Base-by-base conservation (phyloP, 371 early-diverging fungal genomes). In the Lichtheimia ramosa region DNA sequence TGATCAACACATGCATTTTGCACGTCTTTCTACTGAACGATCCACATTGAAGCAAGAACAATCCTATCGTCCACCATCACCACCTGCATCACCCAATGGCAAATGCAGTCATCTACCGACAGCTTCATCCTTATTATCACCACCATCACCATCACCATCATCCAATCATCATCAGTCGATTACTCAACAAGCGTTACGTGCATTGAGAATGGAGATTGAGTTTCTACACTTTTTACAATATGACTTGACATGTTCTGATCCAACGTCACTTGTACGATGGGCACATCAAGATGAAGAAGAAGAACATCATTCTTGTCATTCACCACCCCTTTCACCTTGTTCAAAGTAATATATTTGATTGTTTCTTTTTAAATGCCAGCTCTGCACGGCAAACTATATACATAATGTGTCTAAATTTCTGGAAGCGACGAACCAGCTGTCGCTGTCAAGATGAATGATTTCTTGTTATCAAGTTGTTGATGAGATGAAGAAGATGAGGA, bases 201-300 rank as follows among this genome's bases (percentile, higher is more conserved):
- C 74, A 21, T 58, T 61, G 34, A 69, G 82, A 10, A 81, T 85
- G 84, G 86, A 85, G 56, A 64, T 76, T 53, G 86, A 85, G 58
- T 85, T 85, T 58, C 51, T 85, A 40, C 77, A 76, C 16, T 81
- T 83, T 59, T 57, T 85, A 48, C 70, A 83, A 16, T 74, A 76
- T 57, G 82, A 83, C 56, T 56, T 79, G 25, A 68, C 70, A 4
- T 51, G 71, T 14, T 48, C 64, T 39, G 72, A 75, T 58, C 72
- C 76, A 16, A 43, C 58, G n/a, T 43, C 62, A 12, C 60, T 77
- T 1, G 69, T 77, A 14, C 41, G 56, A 12, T 77, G 74, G 78
- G 74, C 74, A 13, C 64, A 64, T 20, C 54, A 53, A 48, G 25
- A 25, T 25, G 25, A 25, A 25, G 28, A 28, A 28, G 25, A 25